Base-by-base conservation (phyloP, 805 yeast species). In the Wickerhamomyces sydowiorum region DNA sequence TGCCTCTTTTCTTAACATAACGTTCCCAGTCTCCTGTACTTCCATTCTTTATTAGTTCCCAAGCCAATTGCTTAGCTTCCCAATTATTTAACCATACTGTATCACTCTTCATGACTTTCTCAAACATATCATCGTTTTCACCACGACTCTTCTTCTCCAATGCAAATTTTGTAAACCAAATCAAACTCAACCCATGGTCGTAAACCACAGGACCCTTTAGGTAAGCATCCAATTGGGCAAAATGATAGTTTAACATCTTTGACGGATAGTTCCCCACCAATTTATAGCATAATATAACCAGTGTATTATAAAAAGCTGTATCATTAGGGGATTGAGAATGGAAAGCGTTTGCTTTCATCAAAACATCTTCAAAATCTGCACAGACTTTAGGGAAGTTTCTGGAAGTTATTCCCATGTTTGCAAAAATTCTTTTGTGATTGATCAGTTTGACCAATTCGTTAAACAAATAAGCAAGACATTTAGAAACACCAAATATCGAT, bases 321-420 rank as follows among this genome's bases (percentile, higher is more conserved):
- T 46, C 46, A 14, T 40, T 2, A 2, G 9, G 1, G 7, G 17
- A 7, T n/a, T 36, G 22, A 13, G 18, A 13, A 3, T 17, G n/a
- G n/a, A 36, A 17, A 5, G 19, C 22, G n/a, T 25, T 19, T 8
- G 33, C 17, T 19, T 27, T 59, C 5, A 64, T 34, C 15, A 73
- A 46, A 15, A 59, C 50, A 45, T 73, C 77, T 44, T 72, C 74
- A 17, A 62, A 59, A 24, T 72, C 76, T 6, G 73, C 69, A 46
- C 75, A 70, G 2, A 72, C 62, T 36, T 60, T 57, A 17, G 77
- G 75, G 51, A 69, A 73, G 48, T 73, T 73, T 34, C 77, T 56
- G 1, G 77, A 74, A 25, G 57, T 60, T 38, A 62, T 61, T n/a
- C 60, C 52, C 23, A 56, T 49, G 8, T 47, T 49, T 39, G 49